Percentiles rank a stretch among this genome's conserved stretches.
Evolutionary conservation across 1,284 basidiomycete species (phyloP).

Genomic region (Irpex sp.): DNA sequence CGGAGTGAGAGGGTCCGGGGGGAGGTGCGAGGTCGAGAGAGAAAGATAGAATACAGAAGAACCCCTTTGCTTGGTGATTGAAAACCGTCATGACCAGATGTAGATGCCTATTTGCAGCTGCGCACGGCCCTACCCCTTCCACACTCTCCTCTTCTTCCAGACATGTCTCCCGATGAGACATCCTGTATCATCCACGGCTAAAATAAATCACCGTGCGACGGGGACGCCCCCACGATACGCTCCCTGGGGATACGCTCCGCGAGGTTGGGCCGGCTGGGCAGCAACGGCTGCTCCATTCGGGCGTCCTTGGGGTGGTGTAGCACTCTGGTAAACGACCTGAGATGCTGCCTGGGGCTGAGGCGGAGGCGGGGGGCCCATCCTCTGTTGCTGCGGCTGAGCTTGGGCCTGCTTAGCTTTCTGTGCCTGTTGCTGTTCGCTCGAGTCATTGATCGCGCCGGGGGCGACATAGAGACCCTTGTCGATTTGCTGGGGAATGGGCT

Average conservation of each 20-base stretch:
- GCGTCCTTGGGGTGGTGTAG: constrained; percentile 18
- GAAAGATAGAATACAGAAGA: constrained; percentile 11
- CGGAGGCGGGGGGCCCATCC: constrained; percentile 14
- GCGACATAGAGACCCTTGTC: constrained; percentile 94
- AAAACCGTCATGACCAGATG: neutral
- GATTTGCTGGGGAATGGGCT: constrained; percentile 90
- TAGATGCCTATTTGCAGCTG: constrained; percentile 3
- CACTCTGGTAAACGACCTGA: constrained; percentile 30
- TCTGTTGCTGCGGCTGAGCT: constrained; percentile 10
- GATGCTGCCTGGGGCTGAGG: constrained; percentile 13
- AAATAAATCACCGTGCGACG: constrained; percentile 24
- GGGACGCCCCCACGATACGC: constrained; percentile 28
- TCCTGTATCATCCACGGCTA: neutral
- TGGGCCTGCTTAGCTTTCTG: constrained; percentile 9
- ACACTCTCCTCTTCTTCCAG: neutral
- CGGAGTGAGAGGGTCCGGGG: neutral
- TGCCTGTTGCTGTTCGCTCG: constrained; percentile 21
- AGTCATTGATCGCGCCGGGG: constrained; percentile 52
- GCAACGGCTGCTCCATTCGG: constrained; percentile 25
- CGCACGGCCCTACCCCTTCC: neutral
- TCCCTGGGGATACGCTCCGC: constrained; percentile 20
- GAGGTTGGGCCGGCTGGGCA: constrained; percentile 18
- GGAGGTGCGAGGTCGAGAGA: constrained; percentile 1
- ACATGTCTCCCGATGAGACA: neutral
- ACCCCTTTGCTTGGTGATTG: constrained; percentile 4